Conservation (phyloP, 169 alveolate species). For the Sarcocystis neurona region DNA sequence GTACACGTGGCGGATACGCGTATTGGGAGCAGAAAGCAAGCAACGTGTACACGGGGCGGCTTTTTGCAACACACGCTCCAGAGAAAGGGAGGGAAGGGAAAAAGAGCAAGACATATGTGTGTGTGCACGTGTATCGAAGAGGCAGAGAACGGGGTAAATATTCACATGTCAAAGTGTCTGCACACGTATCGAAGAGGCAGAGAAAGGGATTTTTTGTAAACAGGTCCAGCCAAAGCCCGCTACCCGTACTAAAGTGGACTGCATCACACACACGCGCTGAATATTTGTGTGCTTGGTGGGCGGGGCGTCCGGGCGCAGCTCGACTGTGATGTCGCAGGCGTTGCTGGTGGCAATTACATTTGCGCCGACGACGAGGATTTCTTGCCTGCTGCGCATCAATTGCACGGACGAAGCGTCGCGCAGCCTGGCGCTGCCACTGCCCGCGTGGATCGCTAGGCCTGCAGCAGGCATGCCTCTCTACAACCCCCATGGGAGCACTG, state of each 20-base stretch:
- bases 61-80: no score
- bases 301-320: conserved; percentile 67
- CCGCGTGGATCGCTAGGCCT: conserved; percentile 77
- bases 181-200: no score
- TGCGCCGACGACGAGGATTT: conserved; percentile 81
- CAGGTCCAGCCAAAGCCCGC: neutral
- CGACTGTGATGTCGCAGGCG: conserved; percentile 71
- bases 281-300: neutral
- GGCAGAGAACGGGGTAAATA: no score
- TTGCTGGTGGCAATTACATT: conserved; percentile 74
- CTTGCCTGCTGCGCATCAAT: conserved; percentile 88
- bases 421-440: conserved; percentile 74
- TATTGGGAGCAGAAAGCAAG: no score
- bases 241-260: neutral
- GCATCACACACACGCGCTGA: neutral
- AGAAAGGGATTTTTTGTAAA: neutral
- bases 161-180: no score
- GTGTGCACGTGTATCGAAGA: no score
- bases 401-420: conserved; percentile 84
- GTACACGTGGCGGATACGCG: no score
- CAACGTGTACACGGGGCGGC: no score
- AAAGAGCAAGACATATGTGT: no score
- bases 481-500: conserved; percentile 83
- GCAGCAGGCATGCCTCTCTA: conserved; percentile 85
- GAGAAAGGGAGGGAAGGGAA: no score